Evolutionary conservation across 2,329 filamentous ascomycete species (phyloP).

Genomic region (Grosmannia clavigera): DNA sequence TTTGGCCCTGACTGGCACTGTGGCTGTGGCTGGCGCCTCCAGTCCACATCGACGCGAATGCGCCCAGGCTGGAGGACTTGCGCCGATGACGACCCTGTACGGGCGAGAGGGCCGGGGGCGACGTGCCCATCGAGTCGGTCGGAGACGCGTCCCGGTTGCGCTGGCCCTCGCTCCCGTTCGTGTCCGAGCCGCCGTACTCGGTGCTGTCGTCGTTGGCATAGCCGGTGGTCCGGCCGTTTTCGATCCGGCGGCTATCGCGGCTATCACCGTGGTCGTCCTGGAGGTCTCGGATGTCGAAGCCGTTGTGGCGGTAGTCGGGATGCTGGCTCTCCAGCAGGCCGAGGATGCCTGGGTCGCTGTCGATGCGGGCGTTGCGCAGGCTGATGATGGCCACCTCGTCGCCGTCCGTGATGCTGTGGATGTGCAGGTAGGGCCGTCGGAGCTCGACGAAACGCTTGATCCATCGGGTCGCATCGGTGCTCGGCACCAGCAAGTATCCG

Average conservation of each 20-base stretch:
- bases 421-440: constrained; percentile 78
- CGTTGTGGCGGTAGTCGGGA: constrained; percentile 8
- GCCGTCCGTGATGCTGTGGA: constrained; percentile 73
- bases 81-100: constrained; percentile 30
- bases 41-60: constrained; percentile 41
- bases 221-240: constrained; percentile 6
- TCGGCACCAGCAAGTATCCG: constrained; percentile 77
- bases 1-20: neutral
- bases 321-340: constrained; percentile 47
- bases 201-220: neutral
- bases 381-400: constrained; percentile 88
- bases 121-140: neutral
- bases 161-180: neutral
- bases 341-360: constrained; percentile 80
- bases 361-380: constrained; percentile 77
- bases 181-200: neutral
- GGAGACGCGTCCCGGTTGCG: neutral
- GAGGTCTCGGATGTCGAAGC: neutral
- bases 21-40: constrained; percentile 25
- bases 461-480: constrained; percentile 73
- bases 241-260: neutral
- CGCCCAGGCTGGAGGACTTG: constrained; percentile 11
- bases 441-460: constrained; percentile 88
- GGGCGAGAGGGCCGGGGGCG: constrained; percentile 1
- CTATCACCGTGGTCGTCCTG: neutral